These are phyloP conservation scores for Caryocar brasiliense DNA, from an alignment of 441 rosid genomes.

Conservation along the genomic window DNA sequence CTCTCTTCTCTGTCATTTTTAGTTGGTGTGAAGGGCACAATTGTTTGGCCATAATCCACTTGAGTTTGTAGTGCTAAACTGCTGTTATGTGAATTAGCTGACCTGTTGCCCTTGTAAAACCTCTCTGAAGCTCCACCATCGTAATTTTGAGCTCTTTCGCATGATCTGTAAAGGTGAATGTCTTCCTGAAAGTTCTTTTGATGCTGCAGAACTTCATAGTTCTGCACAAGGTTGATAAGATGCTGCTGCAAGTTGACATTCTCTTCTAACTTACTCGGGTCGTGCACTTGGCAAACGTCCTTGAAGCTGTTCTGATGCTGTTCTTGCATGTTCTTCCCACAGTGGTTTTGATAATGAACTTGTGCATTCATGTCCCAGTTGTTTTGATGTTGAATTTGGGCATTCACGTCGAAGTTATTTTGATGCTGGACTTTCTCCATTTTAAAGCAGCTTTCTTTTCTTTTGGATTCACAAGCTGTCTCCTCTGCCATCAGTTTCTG, in stretches of 20 bases:
- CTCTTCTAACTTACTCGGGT: slow-evolving; percentile 3
- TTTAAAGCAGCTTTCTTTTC: slow-evolving; percentile 7
- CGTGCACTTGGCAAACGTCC: slow-evolving; percentile 7
- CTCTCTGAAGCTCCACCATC: slow-evolving; percentile 8
- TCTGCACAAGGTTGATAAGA: slow-evolving; percentile 11
- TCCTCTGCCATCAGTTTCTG: slow-evolving; percentile 29
- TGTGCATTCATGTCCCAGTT: slow-evolving; percentile 10
- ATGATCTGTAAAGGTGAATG: slow-evolving; percentile 5
- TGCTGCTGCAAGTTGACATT: slow-evolving; percentile 6
- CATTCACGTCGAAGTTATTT: slow-evolving; percentile 12
- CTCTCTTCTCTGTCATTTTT: slow-evolving; percentile 14
- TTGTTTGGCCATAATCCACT: slow-evolving; percentile 16
- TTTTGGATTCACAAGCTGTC: slow-evolving; percentile 4
- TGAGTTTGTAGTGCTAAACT: slow-evolving; percentile 9
- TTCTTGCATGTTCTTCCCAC: slow-evolving; percentile 8
- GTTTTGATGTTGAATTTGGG: slow-evolving; percentile 8
- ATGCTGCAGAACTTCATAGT: slow-evolving; percentile 4
- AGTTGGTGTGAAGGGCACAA: slow-evolving; percentile 5
- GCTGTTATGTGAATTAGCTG: slow-evolving; percentile 3
- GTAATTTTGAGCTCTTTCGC: slow-evolving; percentile 3
- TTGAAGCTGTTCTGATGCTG: slow-evolving; percentile 10
- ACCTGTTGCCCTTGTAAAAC: slow-evolving; percentile 4
- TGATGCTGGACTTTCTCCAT: slow-evolving; percentile 16
- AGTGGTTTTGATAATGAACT: neutral
- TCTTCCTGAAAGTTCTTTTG: slow-evolving; percentile 10